These are phyloP conservation scores for Bromus sterilis DNA, from an alignment of 176 grass and related monocot species.

Conservation along the genomic window DNA sequence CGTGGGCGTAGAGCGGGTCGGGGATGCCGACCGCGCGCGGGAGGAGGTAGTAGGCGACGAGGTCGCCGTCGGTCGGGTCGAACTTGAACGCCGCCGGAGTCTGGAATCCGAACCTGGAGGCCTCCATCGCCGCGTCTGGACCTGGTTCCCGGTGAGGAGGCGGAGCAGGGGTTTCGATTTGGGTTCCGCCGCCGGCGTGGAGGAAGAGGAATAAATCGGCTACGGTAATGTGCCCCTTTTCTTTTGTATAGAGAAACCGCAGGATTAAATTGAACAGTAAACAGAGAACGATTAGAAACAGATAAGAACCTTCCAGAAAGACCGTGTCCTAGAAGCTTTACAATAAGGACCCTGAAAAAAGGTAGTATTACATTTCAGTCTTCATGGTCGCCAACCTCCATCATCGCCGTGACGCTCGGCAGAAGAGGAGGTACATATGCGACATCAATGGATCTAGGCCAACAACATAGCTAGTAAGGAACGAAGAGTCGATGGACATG, in stretches of 20 bases:
- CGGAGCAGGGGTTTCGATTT: neutral
- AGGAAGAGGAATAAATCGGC: too few species aligned
- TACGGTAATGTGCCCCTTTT: too few species aligned
- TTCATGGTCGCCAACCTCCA: neutral
- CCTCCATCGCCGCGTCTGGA: neutral
- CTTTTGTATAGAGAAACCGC: neutral
- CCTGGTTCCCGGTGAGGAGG: neutral
- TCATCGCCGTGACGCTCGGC: neutral
- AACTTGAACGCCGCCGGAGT: neutral
- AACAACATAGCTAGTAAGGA: neutral
- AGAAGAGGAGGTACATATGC: neutral
- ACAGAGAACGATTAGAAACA: neutral
- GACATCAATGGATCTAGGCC: neutral
- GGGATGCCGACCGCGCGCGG: neutral
- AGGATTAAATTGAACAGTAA: neutral
- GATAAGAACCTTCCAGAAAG: neutral
- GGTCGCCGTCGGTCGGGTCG: slow-evolving; percentile 7
- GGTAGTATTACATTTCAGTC: neutral
- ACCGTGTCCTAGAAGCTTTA: neutral
- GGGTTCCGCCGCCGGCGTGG: neutral
- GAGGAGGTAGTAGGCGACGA: slow-evolving; percentile 19
- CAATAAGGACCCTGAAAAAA: neutral
- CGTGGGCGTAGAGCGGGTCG: neutral
- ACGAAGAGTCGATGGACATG: neutral
- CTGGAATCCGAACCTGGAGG: neutral